Percentiles rank a stretch among this genome's conserved stretches.
phyloP scores from a whole-genome alignment of 208 protist species.

The Acanthamoeba healyi region DNA sequence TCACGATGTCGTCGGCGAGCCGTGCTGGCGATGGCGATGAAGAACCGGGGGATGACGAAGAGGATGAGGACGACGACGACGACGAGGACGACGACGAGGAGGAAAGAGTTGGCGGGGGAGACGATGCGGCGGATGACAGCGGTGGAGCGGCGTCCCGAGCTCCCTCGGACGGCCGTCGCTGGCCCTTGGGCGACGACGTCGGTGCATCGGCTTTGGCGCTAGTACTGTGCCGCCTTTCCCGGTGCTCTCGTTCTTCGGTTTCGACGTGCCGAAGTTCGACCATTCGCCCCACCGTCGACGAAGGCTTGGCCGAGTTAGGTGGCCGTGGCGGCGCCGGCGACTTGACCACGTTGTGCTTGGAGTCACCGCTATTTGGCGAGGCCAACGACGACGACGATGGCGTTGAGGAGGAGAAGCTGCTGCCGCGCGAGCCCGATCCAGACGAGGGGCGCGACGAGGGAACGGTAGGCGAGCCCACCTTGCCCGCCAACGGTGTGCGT shows the following conservation, averaged over 20 bases:
- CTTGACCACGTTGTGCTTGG: background rate
- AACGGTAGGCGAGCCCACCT: too few species aligned
- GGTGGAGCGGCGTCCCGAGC: too few species aligned
- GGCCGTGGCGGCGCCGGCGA: background rate
- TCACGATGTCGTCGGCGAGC: background rate
- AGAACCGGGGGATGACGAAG: background rate
- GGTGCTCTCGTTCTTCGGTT: too few species aligned
- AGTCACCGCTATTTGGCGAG: background rate
- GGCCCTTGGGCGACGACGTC: too few species aligned
- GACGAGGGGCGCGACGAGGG: too few species aligned
- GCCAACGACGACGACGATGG: too few species aligned
- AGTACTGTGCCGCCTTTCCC: too few species aligned
- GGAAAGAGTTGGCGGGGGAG: too few species aligned
- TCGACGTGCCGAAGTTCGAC: constrained; percentile 1
- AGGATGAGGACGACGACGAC: background rate
- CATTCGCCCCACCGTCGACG: background rate
- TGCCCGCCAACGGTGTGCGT: too few species aligned
- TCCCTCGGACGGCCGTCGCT: too few species aligned
- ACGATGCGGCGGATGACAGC: too few species aligned
- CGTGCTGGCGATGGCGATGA: background rate
- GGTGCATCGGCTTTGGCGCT: too few species aligned
- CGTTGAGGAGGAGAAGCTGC: background rate
- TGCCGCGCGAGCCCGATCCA: background rate
- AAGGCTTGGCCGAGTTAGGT: background rate
- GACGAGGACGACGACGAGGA: background rate